Base-by-base conservation (phyloP, 2,329 filamentous ascomycete genomes). In the Magnaporthiopsis incrustans region DNA sequence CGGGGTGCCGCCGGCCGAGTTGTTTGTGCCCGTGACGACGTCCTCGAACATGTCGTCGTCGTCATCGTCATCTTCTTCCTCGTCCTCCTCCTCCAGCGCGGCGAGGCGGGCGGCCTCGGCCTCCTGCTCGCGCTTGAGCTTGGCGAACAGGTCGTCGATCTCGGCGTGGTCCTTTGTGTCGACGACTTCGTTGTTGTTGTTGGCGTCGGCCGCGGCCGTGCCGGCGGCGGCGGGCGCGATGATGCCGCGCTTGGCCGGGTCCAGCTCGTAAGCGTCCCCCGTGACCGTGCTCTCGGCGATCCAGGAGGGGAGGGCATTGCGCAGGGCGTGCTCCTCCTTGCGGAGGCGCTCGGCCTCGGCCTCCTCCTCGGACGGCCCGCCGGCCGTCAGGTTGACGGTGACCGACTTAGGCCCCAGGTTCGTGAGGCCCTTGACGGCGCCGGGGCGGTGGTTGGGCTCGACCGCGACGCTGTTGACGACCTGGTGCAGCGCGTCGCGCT, bases 291-390 rank as follows among this genome's bases (percentile, higher is more conserved):
- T 89, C 64, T 88, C 84, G 0, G 86, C 85, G 76, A 91, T 89
- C 87, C 89, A 91, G 11, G 81, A 77, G 2, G 89, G 89, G 66
- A 92, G 75, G 10, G 85, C 86, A 71, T 92, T 92, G 71, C 90
- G 86, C 68, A 81, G 79, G 1, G 86, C 85, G 67, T 87, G 79
- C 73, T 85, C 85, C 70, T 88, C 87, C 71, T 87, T 88, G 59
- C 82, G 81, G n/a, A 81, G 82, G 65, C 82, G 80, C 70, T 90
- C 88, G 44, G 85, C 85, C 50, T 84, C 83, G 72, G 84, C 84
- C 70, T 89, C 86, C 62, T 87, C 88, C 68, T 88, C 87, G 14
- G 85, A 85, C 7, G 83, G 86, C 15, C 88, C 87, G 61, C 86
- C 84, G 27, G 81, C 82, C 11, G 86, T 85, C 66, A 92, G 88